Base-by-base conservation (phyloP, 176 grass and related monocot species). In the Lolium multiflorum region DNA sequence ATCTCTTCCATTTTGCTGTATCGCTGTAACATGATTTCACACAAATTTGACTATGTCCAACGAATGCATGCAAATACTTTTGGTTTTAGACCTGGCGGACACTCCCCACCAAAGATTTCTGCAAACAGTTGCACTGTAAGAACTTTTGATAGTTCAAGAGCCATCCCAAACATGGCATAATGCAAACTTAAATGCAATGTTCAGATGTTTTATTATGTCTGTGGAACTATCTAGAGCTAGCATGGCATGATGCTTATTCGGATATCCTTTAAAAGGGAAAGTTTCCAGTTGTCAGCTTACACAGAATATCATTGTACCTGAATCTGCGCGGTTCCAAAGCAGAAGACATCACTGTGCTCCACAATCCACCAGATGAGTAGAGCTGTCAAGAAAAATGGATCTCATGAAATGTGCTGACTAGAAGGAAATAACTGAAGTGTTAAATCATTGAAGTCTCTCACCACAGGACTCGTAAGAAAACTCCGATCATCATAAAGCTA, bases 361-460 rank as follows among this genome's bases (percentile, higher is more conserved):
- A 35, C n/a, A 63, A 26, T 43, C 35, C 15, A 47, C 60, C n/a
- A 79, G 60, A 43, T 73, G 25, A 73, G 31, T 70, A 20, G 61
- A 71, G 3, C 52, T 84, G 82, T 15, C 7, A 87, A 41, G 7
- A 84, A 71, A n/a, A 71, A 83, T 44, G 15, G 9, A 60, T 52
- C 11, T 71, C 26, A 43, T 54, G 44, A 72, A 89, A 46, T 50
- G 2, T 28, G 52, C 25, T 59, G 7, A 65, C 12, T 31, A 71
- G 15, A 81, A 52, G n/a, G 10, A 68, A 20, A 55, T 79, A 47
- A 60, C 43, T 59, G n/a, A 81, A 85, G 39, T 89, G 78, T 59
- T 12, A 44, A 37, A 56, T 86, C 16, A 86, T 28, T 38, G 58
- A 82, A 71, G 20, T 24, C 28, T 81, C 18, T 60, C 13, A 51